A percentile compares a stretch with the other conserved stretches of the same genome.
Evolutionary conservation across 2,329 filamentous ascomycete genomes (phyloP).

Genomic region (Sporothrix dimorphospora): DNA sequence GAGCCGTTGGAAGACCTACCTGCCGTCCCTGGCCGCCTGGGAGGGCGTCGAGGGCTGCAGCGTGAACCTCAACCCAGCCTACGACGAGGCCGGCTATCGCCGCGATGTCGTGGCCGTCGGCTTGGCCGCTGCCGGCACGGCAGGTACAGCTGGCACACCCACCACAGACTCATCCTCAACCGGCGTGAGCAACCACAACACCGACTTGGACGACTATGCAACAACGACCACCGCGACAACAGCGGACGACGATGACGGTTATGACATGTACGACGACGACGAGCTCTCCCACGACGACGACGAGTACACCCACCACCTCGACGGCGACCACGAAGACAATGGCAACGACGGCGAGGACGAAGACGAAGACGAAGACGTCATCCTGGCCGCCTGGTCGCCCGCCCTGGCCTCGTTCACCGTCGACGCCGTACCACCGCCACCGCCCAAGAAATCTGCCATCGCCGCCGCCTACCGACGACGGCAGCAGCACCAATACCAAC

Average conservation of each 20-base stretch:
- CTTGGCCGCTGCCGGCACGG: neutral
- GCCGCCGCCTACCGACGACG: neutral
- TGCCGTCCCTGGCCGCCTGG: conserved; percentile 29
- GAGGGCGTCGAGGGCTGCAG: conserved; percentile 31
- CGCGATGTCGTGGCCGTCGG: conserved; percentile 4
- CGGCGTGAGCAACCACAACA: conserved; percentile 19
- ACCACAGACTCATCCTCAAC: neutral
- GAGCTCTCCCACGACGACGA: neutral
- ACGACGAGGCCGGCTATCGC: conserved; percentile 22
- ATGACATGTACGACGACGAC: neutral
- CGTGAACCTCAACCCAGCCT: conserved; percentile 23
- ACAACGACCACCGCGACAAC: neutral
- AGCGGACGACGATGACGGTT: conserved; percentile 2
- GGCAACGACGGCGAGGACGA: conserved; percentile 10
- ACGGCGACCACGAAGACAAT: conserved; percentile 3
- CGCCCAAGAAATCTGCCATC: neutral
- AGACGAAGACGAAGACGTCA: conserved; percentile 26
- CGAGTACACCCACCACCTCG: neutral
- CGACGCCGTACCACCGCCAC: neutral
- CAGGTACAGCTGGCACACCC: neutral
- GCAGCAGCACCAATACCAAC: neutral
- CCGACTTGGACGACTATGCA: conserved; percentile 7
- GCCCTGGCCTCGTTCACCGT: conserved; percentile 21
- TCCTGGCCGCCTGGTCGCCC: conserved; percentile 27
- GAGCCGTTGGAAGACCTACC: conserved; percentile 30